These are phyloP conservation scores for Lichtheimia corymbifera DNA, from an alignment of 371 early-diverging fungal genomes.

Conservation along the genomic window DNA sequence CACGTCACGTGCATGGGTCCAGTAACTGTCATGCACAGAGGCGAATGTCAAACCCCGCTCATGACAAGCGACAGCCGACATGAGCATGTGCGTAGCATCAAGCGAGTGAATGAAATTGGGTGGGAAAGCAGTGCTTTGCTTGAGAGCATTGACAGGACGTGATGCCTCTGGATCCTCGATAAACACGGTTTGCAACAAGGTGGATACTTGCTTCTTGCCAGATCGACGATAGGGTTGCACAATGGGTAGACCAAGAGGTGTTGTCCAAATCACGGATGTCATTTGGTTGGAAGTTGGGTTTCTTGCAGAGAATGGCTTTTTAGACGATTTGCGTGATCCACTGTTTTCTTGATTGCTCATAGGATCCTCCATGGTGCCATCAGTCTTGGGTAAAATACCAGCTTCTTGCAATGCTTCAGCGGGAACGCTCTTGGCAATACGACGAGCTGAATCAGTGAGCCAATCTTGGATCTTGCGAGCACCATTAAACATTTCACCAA, in stretches of 20 bases:
- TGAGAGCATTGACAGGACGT: constrained; percentile 85
- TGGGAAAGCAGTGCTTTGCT: constrained; percentile 96
- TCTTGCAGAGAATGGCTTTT: constrained; percentile 48
- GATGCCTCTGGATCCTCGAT: constrained; percentile 72
- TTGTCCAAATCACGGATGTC: constrained; percentile 95
- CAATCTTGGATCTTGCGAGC: constrained; percentile 92
- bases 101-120: constrained; percentile 98
- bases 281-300: constrained; percentile 61
- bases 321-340: constrained; percentile 8
- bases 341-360: constrained; percentile 14
- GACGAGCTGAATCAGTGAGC: constrained; percentile 87
- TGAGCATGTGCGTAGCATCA: constrained; percentile 97
- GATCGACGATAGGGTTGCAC: constrained; percentile 94
- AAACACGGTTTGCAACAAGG: constrained; percentile 80
- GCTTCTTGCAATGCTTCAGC: constrained; percentile 56
- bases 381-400: constrained; percentile 21
- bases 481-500: constrained; percentile 90
- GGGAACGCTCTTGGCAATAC: constrained; percentile 83
- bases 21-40: constrained; percentile 97
- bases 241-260: constrained; percentile 92
- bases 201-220: constrained; percentile 65
- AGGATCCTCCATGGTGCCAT: background rate
- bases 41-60: constrained; percentile 84
- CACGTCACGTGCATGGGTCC: constrained; percentile 96
- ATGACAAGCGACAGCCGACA: constrained; percentile 90